Conservation (phyloP, 139 green algal genomes). For the Chlamydomonas urium region DNA sequence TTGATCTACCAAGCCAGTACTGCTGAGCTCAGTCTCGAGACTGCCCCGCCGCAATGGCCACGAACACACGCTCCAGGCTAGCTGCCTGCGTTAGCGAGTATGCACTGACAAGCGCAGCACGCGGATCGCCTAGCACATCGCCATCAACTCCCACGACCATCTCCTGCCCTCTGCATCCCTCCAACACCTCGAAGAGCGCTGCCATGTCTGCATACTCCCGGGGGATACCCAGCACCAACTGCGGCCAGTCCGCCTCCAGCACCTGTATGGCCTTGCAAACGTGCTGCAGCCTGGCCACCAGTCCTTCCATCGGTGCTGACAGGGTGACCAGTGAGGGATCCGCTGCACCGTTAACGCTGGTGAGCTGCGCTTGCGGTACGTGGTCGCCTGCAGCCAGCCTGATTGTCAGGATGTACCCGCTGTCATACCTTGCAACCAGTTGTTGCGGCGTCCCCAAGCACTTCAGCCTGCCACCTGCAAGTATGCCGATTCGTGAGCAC, state of each 20-base stretch:
- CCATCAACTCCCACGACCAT: too few species aligned
- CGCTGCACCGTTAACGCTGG: not conserved
- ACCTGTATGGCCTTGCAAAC: not conserved
- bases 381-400: not conserved
- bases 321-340: not conserved
- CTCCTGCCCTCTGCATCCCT: not conserved
- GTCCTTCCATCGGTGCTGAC: not conserved
- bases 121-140: too few species aligned
- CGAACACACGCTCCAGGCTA: conserved; percentile 7
- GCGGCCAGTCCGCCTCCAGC: not conserved
- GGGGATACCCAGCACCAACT: not conserved
- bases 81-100: conserved; percentile 9
- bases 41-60: not conserved
- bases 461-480: not conserved
- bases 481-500: conserved; percentile 35
- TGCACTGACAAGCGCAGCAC: not conserved
- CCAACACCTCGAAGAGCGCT: not conserved
- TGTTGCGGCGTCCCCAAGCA: conserved; percentile 1
- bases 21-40: too few species aligned
- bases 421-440: conserved; percentile 6
- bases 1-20: too few species aligned
- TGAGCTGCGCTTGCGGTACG: not conserved
- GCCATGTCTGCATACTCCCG: not conserved
- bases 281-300: not conserved
- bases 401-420: conserved; percentile 10